These are phyloP conservation scores for Pseudotulostoma volvatum DNA, from an alignment of 495 filamentous ascomycete species.

Conservation along the genomic window DNA sequence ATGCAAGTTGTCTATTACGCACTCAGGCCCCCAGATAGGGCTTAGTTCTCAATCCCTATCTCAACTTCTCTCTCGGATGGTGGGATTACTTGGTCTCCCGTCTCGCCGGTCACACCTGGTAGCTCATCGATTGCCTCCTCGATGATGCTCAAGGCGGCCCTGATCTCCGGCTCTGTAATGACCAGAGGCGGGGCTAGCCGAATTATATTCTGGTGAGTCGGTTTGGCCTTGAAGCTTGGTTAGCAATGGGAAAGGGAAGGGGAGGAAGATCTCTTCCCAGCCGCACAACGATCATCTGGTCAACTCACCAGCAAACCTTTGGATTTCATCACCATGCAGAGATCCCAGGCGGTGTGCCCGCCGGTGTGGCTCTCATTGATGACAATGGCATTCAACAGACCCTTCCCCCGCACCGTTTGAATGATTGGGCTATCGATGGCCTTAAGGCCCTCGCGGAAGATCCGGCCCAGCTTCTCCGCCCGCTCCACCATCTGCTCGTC, in stretches of 20 bases:
- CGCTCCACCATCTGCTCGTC: conserved; percentile 78
- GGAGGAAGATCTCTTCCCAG: background rate
- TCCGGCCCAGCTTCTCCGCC: conserved; percentile 60
- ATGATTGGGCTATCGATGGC: conserved; percentile 65
- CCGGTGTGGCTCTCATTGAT: conserved; percentile 81
- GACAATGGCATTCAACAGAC: conserved; percentile 87
- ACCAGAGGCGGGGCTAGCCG: conserved; percentile 41
- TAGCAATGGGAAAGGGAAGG: too few relatives aligned
- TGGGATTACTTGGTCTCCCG: conserved; percentile 31
- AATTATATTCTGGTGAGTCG: conserved; percentile 94
- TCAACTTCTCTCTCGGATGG: conserved; percentile 34
- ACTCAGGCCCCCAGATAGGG: conserved; percentile 6
- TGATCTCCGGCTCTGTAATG: conserved; percentile 39
- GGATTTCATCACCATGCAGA: conserved; percentile 88
- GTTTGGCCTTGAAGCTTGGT: conserved; percentile 60
- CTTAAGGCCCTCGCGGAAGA: conserved; percentile 67
- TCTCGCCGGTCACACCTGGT: conserved; percentile 29
- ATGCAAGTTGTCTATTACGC: too few relatives aligned
- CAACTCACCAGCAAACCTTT: conserved; percentile 76
- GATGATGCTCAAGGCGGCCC: conserved; percentile 34
- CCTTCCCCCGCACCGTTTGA: conserved; percentile 75
- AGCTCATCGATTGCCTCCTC: conserved; percentile 31
- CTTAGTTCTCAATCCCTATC: conserved; percentile 33
- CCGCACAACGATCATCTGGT: background rate
- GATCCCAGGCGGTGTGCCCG: conserved; percentile 83